Evolutionary conservation across 2,329 filamentous ascomycete genomes (phyloP).

Genomic region (Cylindrodendrum hubeiense): DNA sequence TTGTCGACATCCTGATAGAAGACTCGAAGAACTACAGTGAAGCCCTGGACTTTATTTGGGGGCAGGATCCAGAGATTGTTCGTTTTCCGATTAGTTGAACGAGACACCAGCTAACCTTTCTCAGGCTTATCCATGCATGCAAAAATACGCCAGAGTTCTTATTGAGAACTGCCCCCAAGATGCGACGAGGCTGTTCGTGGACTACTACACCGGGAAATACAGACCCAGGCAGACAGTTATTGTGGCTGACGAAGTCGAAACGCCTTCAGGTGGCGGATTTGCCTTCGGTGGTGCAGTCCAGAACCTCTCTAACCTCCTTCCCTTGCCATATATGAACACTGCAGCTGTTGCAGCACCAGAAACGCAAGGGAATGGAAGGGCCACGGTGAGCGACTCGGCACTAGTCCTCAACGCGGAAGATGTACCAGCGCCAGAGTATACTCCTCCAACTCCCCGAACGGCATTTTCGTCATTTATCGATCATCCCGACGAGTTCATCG

Average conservation of each 20-base stretch:
- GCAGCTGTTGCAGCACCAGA: conserved; percentile 67
- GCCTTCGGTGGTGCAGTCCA: conserved; percentile 78
- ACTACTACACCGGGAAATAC: conserved; percentile 93
- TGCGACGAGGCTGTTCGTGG: conserved; percentile 89
- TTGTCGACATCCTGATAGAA: conserved; percentile 95
- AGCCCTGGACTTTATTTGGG: conserved; percentile 92
- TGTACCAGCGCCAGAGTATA: conserved; percentile 70
- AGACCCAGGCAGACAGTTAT: conserved; percentile 74
- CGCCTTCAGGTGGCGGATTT: conserved; percentile 58
- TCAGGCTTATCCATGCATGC: conserved; percentile 88
- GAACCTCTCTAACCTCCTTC: conserved; percentile 85
- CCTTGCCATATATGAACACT: conserved; percentile 86
- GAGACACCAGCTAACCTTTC: conserved; percentile 46
- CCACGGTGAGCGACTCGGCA: conserved; percentile 64
- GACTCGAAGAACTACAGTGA: conserved; percentile 92
- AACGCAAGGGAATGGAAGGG: conserved; percentile 61
- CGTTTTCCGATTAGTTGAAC: conserved; percentile 46
- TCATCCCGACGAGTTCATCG: conserved; percentile 90
- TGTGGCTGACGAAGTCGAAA: conserved; percentile 50
- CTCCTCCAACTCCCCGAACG: conserved; percentile 83
- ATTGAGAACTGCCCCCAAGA: conserved; percentile 87
- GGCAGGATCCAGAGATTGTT: conserved; percentile 82
- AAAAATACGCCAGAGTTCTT: conserved; percentile 94
- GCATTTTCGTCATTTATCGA: conserved; percentile 98
- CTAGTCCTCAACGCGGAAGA: conserved; percentile 64